These are phyloP conservation scores for Phytophthora pinifolia DNA, from an alignment of 352 stramenopile genomes.

Conservation along the genomic window DNA sequence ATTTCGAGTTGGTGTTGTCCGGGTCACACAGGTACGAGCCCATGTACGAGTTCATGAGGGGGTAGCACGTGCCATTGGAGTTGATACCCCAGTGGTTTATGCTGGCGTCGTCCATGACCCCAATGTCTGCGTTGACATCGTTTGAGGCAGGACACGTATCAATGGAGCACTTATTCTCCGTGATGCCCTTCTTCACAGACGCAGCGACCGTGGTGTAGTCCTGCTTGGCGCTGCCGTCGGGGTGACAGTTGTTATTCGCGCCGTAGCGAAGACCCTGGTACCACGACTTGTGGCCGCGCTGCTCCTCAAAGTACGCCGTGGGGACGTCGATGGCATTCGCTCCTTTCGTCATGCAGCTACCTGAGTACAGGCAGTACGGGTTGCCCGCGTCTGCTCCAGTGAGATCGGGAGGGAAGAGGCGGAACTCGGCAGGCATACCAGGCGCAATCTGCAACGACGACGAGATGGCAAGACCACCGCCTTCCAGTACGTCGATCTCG, in stretches of 20 bases:
- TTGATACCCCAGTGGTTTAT: slow-evolving; percentile 61
- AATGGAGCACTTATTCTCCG: slow-evolving; percentile 40
- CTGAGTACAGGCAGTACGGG: slow-evolving; percentile 50
- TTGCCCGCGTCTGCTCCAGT: slow-evolving; percentile 23
- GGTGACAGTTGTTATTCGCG: slow-evolving; percentile 45
- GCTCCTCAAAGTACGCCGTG: slow-evolving; percentile 34
- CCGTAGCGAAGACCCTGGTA: slow-evolving; percentile 59
- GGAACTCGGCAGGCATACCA: slow-evolving; percentile 62
- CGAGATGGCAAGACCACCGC: slow-evolving; percentile 77
- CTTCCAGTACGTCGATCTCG: slow-evolving; percentile 95
- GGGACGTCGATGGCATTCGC: slow-evolving; percentile 55
- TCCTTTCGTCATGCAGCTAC: slow-evolving; percentile 50
- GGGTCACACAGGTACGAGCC: slow-evolving; percentile 59
- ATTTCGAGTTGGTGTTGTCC: slow-evolving; percentile 45
- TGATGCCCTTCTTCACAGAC: slow-evolving; percentile 33
- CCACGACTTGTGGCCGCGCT: slow-evolving; percentile 51
- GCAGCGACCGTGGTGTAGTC: slow-evolving; percentile 31
- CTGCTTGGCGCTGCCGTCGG: slow-evolving; percentile 23
- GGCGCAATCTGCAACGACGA: slow-evolving; percentile 89
- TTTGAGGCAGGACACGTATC: slow-evolving; percentile 38
- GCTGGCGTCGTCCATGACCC: slow-evolving; percentile 35
- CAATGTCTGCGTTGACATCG: slow-evolving; percentile 45
- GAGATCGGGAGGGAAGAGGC: slow-evolving; percentile 46
- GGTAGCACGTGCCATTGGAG: slow-evolving; percentile 60
- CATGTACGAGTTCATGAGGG: slow-evolving; percentile 57